A percentile compares a stretch with the other conserved stretches of the same genome.
phyloP scores from a whole-genome alignment of 441 rosid genomes.

The Hura crepitans region DNA sequence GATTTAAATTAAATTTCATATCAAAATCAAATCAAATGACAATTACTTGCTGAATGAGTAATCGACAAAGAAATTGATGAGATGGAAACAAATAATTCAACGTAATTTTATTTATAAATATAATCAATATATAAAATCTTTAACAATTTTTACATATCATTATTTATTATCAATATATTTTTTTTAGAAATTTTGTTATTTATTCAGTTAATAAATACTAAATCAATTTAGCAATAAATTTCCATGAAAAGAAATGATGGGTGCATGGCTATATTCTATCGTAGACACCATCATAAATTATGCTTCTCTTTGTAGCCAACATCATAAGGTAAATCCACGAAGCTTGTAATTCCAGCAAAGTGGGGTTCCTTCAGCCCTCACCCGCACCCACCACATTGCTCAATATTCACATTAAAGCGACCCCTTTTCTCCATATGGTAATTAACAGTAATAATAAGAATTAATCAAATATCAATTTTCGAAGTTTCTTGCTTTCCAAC shows the following conservation, averaged over 20 bases:
- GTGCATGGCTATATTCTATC: constrained; percentile 1
- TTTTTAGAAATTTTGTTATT: not conserved
- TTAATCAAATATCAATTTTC: not conserved
- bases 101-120: too few species aligned
- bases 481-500: constrained; percentile 11
- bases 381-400: constrained; percentile 27
- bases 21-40: too few species aligned
- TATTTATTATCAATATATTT: not conserved
- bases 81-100: too few species aligned
- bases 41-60: too few species aligned
- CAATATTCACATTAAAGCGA: constrained; percentile 31
- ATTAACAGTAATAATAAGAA: constrained; percentile 17
- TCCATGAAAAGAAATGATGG: not conserved
- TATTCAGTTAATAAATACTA: not conserved
- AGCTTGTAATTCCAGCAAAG: constrained; percentile 49
- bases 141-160: too few species aligned
- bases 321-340: constrained; percentile 17
- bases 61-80: not conserved
- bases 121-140: too few species aligned
- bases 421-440: constrained; percentile 11
- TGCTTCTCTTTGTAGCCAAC: constrained; percentile 12
- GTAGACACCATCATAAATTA: constrained; percentile 25
- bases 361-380: constrained; percentile 21
- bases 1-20: too few species aligned
- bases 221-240: not conserved